These are phyloP conservation scores for Acacia confusa DNA, from an alignment of 306 rosid genomes.

Conservation along the genomic window DNA sequence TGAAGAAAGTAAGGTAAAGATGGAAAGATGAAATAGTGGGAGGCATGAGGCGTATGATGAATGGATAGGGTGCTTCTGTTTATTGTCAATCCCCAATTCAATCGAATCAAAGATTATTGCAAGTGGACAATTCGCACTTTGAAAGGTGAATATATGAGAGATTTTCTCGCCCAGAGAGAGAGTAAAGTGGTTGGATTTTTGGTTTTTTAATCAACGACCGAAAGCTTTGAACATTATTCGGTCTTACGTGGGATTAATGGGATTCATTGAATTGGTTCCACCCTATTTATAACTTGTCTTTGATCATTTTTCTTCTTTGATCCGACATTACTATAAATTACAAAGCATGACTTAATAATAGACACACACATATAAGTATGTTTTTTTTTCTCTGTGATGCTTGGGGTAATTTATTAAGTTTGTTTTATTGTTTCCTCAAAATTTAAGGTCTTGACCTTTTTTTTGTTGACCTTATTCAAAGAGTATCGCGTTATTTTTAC, in stretches of 20 bases:
- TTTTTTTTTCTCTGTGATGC: neutral
- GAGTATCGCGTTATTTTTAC: neutral
- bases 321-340: no score
- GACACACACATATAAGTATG: no score
- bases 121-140: neutral
- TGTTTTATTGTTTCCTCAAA: no score
- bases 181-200: neutral
- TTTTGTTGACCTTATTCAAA: neutral
- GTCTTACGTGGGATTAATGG: neutral
- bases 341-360: neutral
- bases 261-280: neutral
- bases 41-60: neutral
- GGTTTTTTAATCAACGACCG: neutral
- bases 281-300: neutral
- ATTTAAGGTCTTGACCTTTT: neutral
- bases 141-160: neutral
- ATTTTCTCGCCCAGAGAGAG: neutral
- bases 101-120: neutral
- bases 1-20: neutral
- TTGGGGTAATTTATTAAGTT: neutral
- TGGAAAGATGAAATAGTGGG: neutral
- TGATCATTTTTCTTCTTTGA: neutral
- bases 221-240: neutral
- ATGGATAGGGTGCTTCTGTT: neutral
- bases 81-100: neutral